Conservation (phyloP, 495 filamentous ascomycete species). For the Xylaria intraflava region DNA sequence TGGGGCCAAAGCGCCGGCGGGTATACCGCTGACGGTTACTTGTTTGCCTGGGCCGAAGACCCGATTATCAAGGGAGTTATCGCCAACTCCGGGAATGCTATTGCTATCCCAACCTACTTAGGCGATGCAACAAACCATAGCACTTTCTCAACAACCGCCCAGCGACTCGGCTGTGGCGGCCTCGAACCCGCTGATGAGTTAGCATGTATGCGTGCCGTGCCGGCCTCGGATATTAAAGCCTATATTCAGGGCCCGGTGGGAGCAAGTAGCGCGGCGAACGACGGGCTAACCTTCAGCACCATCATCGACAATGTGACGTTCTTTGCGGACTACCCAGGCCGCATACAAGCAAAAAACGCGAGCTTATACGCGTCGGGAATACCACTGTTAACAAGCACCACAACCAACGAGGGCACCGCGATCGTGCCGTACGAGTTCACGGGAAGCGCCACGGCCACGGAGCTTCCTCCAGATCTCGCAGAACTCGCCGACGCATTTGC, state of each 20-base stretch:
- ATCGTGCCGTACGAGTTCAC: background rate
- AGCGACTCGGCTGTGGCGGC: background rate
- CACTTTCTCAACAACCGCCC: background rate
- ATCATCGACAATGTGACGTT: background rate
- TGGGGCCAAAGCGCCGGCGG: constrained; percentile 51
- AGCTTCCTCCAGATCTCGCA: background rate
- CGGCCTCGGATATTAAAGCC: background rate
- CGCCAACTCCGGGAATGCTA: constrained; percentile 28
- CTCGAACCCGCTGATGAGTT: background rate
- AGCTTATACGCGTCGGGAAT: background rate
- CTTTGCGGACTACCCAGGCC: background rate
- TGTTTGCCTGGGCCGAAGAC: constrained; percentile 31
- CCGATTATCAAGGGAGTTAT: constrained; percentile 34
- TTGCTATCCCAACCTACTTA: constrained; percentile 39
- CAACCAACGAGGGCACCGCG: background rate
- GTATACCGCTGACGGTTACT: constrained; percentile 23
- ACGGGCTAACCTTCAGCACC: background rate
- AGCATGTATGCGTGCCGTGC: background rate
- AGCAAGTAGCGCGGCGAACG: background rate
- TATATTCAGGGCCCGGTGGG: background rate
- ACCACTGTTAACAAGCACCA: background rate
- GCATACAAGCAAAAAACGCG: background rate
- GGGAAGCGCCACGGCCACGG: background rate
- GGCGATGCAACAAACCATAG: constrained; percentile 15
- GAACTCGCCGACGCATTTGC: background rate